Base-by-base conservation (phyloP, 768 basidiomycete species). In the Psilocybe tampanensis region DNA sequence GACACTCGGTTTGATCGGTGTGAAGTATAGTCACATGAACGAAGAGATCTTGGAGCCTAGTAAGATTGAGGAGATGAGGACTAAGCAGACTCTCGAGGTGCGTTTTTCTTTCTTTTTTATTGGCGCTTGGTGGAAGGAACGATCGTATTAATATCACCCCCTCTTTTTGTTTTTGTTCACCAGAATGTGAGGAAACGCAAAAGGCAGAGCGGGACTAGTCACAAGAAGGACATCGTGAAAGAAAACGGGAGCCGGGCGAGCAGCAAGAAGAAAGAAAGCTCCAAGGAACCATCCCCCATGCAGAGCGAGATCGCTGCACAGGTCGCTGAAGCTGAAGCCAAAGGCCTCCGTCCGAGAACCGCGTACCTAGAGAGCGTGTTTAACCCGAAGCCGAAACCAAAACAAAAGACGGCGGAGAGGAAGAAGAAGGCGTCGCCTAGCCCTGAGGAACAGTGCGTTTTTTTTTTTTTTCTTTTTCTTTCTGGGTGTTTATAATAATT, bases 11-110 rank as follows among this genome's bases (percentile, higher is more conserved):
- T 76, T 78, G 8, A 77, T 84, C 23, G 89, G 89, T 2, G 83
- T 90, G 3, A 79, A 77, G 49, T 94, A 93, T 60, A 88, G 82
- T 29, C 92, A 93, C 64, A 78, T 80, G 21, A 93, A 94, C 59
- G 86, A 90, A 52, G 81, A 87, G 18, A 75, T 93, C 13, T 74
- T 94, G 13, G 75, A 78, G 8, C 82, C 86, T 3, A 93, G 85
- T 65, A 78, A 77, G 8, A 84, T 92, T 23, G 89, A 90, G 64
- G 84, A 85, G 51, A 81, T 85, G 62, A 79, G 84, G 43, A 79
- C 85, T 2, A 80, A 78, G 56, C 79, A 76, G 19, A 80, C 80
- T 15, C 68, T 86, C 24, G 70, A 80, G 70, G 86, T 86, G 57
- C 11, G 69, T 61, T 17, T 44, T 47, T 8, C 19, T 33, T 45